A percentile compares a stretch with the other conserved stretches of the same genome.
Conservation (phyloP, 129 eudicot genomes). For the Artemisia tridentata region DNA sequence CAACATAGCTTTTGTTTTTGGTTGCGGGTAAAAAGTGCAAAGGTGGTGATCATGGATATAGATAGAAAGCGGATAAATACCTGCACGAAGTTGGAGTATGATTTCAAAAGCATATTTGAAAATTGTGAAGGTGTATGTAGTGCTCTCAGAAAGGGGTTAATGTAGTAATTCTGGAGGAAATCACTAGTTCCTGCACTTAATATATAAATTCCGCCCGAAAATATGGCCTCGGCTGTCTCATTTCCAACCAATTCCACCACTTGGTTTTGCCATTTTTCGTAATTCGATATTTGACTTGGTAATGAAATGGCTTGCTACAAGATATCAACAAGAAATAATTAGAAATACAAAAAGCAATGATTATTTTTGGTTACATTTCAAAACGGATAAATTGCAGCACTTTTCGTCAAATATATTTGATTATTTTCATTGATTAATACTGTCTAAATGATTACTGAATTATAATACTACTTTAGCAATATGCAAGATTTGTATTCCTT, state of each 20-base stretch:
- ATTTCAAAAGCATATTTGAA: conserved; percentile 48
- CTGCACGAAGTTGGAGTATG: conserved; percentile 57
- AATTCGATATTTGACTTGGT: conserved; percentile 57
- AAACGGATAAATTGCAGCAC: too few species aligned
- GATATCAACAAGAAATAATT: neutral
- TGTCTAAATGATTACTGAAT: too few species aligned
- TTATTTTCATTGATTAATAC: too few species aligned
- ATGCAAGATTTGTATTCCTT: too few species aligned
- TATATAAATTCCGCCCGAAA: conserved; percentile 63
- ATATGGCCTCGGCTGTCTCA: conserved; percentile 42
- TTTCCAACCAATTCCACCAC: conserved; percentile 59
- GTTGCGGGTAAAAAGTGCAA: too few species aligned
- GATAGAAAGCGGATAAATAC: conserved; percentile 18
- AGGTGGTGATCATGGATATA: too few species aligned
- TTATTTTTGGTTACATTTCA: neutral
- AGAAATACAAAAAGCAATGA: neutral
- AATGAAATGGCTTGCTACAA: conserved; percentile 40
- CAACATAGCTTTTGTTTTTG: too few species aligned
- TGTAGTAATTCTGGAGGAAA: conserved; percentile 71
- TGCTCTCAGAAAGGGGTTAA: conserved; percentile 50
- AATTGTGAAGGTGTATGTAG: conserved; percentile 48
- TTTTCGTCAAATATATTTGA: too few species aligned
- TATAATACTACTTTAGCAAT: too few species aligned
- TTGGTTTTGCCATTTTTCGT: conserved; percentile 62
- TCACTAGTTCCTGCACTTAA: conserved; percentile 84